phyloP scores from a whole-genome alignment of 495 filamentous ascomycete species.

The Patellaria atrata region DNA sequence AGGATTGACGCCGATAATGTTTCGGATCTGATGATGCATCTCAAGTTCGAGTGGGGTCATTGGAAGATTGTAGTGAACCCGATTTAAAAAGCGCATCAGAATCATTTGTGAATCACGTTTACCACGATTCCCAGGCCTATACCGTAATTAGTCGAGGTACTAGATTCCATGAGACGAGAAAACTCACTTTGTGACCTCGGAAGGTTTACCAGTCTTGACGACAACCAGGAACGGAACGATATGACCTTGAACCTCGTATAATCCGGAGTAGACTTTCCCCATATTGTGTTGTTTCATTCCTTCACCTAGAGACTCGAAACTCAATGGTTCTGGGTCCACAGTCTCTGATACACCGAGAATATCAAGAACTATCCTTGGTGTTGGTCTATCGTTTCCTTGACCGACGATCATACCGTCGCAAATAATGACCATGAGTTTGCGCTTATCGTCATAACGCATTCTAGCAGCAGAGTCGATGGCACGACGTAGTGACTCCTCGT shows the following conservation, averaged over 20 bases:
- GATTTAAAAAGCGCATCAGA: constrained; percentile 95
- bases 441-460: constrained; percentile 96
- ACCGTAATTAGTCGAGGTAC: neutral
- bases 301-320: constrained; percentile 93
- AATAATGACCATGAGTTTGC: constrained; percentile 83
- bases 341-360: constrained; percentile 89
- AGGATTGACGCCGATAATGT: constrained; percentile 97
- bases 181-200: constrained; percentile 59
- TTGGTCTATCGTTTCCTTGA: constrained; percentile 92
- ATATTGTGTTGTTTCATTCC: constrained; percentile 98
- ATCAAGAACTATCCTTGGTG: constrained; percentile 89
- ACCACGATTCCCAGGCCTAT: constrained; percentile 85
- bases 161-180: neutral
- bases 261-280: constrained; percentile 94
- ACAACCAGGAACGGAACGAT: constrained; percentile 96
- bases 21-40: constrained; percentile 97
- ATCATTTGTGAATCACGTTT: constrained; percentile 99
- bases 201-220: constrained; percentile 94
- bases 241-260: constrained; percentile 95
- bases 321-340: constrained; percentile 91
- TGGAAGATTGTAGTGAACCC: constrained; percentile 86
- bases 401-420: constrained; percentile 99
- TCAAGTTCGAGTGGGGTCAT: constrained; percentile 97
- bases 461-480: constrained; percentile 92
- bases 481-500: constrained; percentile 90